Evolutionary conservation across 2,329 filamentous ascomycete genomes (phyloP), one percentile per base, ranked within the genome.

Genomic region (Sordariomycetes sp.): DNA sequence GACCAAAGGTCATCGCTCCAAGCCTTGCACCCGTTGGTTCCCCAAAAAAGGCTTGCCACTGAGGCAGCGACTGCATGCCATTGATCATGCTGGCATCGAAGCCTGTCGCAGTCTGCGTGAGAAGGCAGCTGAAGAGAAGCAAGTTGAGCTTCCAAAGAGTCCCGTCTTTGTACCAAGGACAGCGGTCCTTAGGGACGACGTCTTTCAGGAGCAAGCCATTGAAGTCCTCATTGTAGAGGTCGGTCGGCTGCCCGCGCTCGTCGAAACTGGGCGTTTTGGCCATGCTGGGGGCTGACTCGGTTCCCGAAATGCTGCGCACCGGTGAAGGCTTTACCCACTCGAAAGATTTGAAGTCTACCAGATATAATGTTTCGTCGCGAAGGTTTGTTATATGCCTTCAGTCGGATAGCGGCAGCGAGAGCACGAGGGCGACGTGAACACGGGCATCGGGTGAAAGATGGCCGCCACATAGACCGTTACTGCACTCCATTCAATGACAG

Each of bases 1-100:
- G 50, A 8, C 55, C 55, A 20, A 53, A 47, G 5, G 43, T 46
- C 32, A 52, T 45, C 15, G 50, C 39, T 28, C 53, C 53, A 18
- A 54, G 43, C 5, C 44, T 32, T 21, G 46, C 39, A 11, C 46
- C 47, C 8, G 32, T 21, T 4, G 51, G 52, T 14, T 48, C 43
- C 19, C 45, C 44, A 21, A 61, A 57, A 40, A 60, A 60, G 4
- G 41, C 28, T 15, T 47, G 41, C 53, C 53, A 57, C 24, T 54
- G 45, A 0, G 46, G 46, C 4, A 57, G 40, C 0, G 53, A 49
- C 21, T 57, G 54, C 24, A 54, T 46, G 19, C 53, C 52, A 29
- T 57, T 57, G 3, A 56, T n/a, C 14, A 16, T 18, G 5, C 17
- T 49, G 4, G 40, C 43, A 19, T 59, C 55, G 34, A 55, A 58